Base-by-base conservation (phyloP, 148 eudicot genomes). In the Persicaria tinctoria region DNA sequence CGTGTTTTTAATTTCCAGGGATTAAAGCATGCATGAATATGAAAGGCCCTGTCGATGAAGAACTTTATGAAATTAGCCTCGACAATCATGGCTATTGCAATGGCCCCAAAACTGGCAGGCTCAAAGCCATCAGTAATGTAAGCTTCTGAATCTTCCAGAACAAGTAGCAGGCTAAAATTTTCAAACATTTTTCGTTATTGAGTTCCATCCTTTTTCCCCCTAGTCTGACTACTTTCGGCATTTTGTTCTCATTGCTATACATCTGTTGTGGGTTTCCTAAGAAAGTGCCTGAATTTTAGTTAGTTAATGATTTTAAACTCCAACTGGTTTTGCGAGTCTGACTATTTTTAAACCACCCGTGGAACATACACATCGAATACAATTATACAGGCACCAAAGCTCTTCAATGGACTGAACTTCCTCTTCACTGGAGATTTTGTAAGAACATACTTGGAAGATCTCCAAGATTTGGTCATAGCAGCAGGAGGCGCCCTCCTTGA, bases 401-500 rank as follows among this genome's bases (percentile, higher is more conserved):
- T 95, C 56, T 95, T 92, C 73, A 81, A 76, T 74, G 87, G 88
- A 57, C 51, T 92, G 54, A 78, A 77, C 11, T 92, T 95, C 70
- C 76, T 76, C 46, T 87, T 95, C 77, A 75, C 45, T 70, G 97
- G 92, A 13, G 92, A 87, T 71, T 95, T 89, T 80, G 76, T 83
- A 62, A 76, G 81, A 17, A 74, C 81, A 71, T 92, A 83, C 86
- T 85, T 83, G 79, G 75, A 76, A 6, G 89, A 92, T 80, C 86
- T 95, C 13, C 70, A 83, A 64, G 85, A 83, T 56, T 75, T 95
- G 70, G 87, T 90, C 16, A 76, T 50, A 49, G 84, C 83, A 62
- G 99, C 91, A 46, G 99, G 96, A n/a, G 99, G 97, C 45, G 56
- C 70, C 70, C 60, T 89, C 51, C 49, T 86, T 4, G 80, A 81